Evolutionary conservation across 2,329 filamentous ascomycete species (phyloP).

Genomic region (Claviceps sp.): DNA sequence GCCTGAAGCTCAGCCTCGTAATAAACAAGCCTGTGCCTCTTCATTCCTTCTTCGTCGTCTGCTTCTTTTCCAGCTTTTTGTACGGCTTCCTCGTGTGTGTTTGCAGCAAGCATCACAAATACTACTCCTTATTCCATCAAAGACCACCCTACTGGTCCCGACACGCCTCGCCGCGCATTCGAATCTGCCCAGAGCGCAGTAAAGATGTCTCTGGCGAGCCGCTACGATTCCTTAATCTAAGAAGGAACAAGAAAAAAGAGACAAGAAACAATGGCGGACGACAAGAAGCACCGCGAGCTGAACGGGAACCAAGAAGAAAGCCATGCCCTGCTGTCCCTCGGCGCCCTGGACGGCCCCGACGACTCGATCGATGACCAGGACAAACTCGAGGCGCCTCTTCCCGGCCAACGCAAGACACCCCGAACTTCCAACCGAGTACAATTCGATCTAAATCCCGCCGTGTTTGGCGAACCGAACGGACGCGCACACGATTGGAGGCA

Average conservation of each 20-base stretch:
- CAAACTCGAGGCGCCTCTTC: conserved; percentile 2
- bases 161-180: background rate
- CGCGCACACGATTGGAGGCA: conserved; percentile 3
- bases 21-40: background rate
- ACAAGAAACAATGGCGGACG: conserved; percentile 18
- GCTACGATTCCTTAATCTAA: background rate
- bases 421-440: conserved; percentile 56
- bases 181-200: background rate
- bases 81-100: background rate
- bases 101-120: background rate
- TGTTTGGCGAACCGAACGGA: conserved; percentile 20
- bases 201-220: conserved; percentile 8
- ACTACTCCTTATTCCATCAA: background rate
- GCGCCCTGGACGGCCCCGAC: conserved; percentile 13
- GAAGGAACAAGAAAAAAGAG: no score
- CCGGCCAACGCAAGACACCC: conserved; percentile 10
- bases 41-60: background rate
- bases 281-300: conserved; percentile 17
- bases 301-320: conserved; percentile 18
- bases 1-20: background rate
- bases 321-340: conserved; percentile 16
- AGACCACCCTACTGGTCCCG: background rate
- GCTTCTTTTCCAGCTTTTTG: background rate
- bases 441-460: conserved; percentile 47
- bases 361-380: conserved; percentile 12